Evolutionary conservation across 306 rosid species (phyloP).

Genomic region (Abrus pulchellus): DNA sequence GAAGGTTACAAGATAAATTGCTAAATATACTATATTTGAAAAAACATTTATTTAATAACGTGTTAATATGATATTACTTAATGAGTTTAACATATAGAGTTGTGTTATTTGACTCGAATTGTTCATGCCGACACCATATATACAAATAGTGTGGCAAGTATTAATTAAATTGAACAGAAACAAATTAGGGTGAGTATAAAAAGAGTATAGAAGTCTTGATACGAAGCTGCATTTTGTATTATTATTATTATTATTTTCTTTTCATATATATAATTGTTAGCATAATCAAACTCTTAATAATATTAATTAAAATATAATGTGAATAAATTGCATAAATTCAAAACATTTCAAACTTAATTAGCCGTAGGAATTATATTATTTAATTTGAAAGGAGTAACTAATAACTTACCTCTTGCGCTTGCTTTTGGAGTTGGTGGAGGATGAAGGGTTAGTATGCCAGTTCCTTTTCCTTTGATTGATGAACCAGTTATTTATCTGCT

Average conservation of each 20-base stretch:
- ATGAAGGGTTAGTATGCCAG: constrained; percentile 81
- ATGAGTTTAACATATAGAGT: not conserved
- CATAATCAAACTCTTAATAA: not conserved
- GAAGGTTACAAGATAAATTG: not conserved
- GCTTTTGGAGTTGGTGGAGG: constrained; percentile 66
- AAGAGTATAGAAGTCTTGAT: too few species aligned
- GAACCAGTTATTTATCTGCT: constrained; percentile 69
- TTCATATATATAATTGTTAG: not conserved
- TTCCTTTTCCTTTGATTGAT: constrained; percentile 81
- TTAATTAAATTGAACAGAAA: too few species aligned
- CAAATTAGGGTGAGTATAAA: too few species aligned
- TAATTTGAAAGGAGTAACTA: not conserved
- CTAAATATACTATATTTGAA: not conserved
- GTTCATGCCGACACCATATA: too few species aligned
- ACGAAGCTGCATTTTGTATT: too few species aligned
- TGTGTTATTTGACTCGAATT: too few species aligned
- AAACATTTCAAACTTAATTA: constrained; percentile 1
- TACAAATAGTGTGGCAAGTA: too few species aligned
- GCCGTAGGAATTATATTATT: not conserved
- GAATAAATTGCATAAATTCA: not conserved
- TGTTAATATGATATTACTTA: not conserved
- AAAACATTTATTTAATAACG: not conserved
- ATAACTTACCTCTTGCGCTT: constrained; percentile 85
- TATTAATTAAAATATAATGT: not conserved
- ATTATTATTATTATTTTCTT: too few species aligned